Conservation (phyloP, 371 early-diverging fungal species). For the Catenaria anguillulae region DNA sequence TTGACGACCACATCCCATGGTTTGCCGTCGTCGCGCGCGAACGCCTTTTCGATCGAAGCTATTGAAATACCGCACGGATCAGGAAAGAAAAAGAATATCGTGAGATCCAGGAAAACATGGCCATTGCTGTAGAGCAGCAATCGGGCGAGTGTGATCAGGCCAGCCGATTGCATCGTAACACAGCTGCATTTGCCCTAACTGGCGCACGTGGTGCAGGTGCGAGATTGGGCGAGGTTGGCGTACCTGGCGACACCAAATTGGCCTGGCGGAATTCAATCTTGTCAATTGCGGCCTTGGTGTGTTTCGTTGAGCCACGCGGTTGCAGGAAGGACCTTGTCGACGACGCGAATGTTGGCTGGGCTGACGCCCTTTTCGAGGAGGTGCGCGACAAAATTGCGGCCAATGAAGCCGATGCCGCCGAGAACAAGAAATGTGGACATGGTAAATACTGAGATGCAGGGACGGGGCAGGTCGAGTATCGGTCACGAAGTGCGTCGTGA, state of each 20-base stretch:
- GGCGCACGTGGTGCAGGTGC: too few relatives aligned
- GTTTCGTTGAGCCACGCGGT: constrained; percentile 59
- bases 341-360: constrained; percentile 48
- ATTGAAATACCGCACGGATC: not conserved
- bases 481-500: too few relatives aligned
- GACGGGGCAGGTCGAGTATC: too few relatives aligned
- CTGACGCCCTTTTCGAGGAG: constrained; percentile 50
- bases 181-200: too few relatives aligned
- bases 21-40: constrained; percentile 43
- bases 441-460: too few relatives aligned
- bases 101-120: too few relatives aligned
- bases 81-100: not conserved
- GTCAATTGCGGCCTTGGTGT: constrained; percentile 49
- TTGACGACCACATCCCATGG: constrained; percentile 74
- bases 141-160: too few relatives aligned
- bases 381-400: constrained; percentile 59
- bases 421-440: constrained; percentile 55
- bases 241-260: constrained; percentile 63
- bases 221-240: constrained; percentile 6
- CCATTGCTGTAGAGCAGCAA: too few relatives aligned
- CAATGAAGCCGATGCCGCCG: constrained; percentile 77
- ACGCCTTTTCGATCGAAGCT: constrained; percentile 58
- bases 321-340: constrained; percentile 77
- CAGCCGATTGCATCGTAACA: too few relatives aligned
- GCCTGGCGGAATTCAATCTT: constrained; percentile 68